Base-by-base conservation (phyloP, 331 rosid species). In the Dryas integrifolia region DNA sequence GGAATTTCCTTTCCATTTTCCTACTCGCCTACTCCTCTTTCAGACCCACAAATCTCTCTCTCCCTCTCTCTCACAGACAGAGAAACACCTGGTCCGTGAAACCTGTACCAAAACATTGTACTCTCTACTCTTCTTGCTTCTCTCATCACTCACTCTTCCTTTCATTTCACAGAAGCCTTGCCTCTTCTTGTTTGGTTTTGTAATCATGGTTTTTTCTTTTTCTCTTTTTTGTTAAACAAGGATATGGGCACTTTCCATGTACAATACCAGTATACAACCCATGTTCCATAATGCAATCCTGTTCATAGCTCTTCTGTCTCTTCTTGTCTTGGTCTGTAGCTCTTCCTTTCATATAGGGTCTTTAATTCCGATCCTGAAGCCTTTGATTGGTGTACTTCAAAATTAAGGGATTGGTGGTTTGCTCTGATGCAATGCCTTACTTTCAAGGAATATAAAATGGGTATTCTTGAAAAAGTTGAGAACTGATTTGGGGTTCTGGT, bases 21-120 rank as follows among this genome's bases (percentile, higher is more conserved):
- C 66, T 9, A 14, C 56, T 71, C 30, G 15, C 18, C 26, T 24
- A 13, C 65, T 43, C 44, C 79, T 30, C 58, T 67, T 58, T 55
- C 65, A 70, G 77, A 69, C 82, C 80, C 80, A 44, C 76, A 45
- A 75, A 65, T 63, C 65, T 52, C 59, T 45, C 50, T 49, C 38
- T 21, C 40, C 61, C 78, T 63, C 74, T 75, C 70, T 68, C 77
- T 60, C 69, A 67, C 73, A 76, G 74, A 77, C 40, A 67, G 55
- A 64, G 80, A 50, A 85, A 76, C 88, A 86, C 91, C 92, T 86
- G 92, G 83, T 79, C 87, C 86, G 81, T 83, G 94, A 85, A 80
- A 78, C 75, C 80, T 85, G 75, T 71, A 63, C 79, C 72, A 45
- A 69, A 77, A 76, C 77, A 40, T 70, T 82, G 45, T 78, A 71